Percentiles rank a stretch among this genome's conserved stretches.
Conservation (phyloP, 202 grass and related monocot species). For the Panicum virgatum region DNA sequence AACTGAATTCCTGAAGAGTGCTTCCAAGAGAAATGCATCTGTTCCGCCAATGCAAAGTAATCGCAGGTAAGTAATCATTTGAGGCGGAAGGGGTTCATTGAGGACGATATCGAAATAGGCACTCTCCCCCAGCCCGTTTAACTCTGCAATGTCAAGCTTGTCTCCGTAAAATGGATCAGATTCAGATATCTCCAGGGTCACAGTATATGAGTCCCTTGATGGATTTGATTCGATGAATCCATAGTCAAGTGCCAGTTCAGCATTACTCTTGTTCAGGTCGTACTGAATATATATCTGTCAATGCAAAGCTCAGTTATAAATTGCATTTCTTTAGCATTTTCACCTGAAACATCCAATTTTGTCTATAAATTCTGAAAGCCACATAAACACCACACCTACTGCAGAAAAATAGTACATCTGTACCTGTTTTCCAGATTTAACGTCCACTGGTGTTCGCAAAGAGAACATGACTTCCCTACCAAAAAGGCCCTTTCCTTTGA, state of each 20-base stretch:
- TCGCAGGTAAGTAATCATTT: conserved; percentile 80
- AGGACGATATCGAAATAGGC: conserved; percentile 88
- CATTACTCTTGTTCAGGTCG: conserved; percentile 85
- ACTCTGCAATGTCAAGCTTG: conserved; percentile 90
- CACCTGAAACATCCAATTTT: background rate
- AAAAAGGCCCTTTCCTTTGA: conserved; percentile 88
- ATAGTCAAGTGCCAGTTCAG: conserved; percentile 87
- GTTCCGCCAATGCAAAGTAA: conserved; percentile 87
- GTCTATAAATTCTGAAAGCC: background rate
- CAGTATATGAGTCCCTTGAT: conserved; percentile 72
- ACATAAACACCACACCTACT: background rate
- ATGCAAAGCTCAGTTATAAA: conserved; percentile 27
- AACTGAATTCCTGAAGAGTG: conserved; percentile 84
- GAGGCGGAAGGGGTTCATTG: conserved; percentile 61
- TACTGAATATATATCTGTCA: conserved; percentile 89
- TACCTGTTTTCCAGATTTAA: conserved; percentile 87
- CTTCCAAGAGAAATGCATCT: conserved; percentile 92
- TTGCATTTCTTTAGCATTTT: conserved; percentile 27
- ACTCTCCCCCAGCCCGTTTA: conserved; percentile 73
- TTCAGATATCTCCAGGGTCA: conserved; percentile 86
- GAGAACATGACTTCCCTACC: conserved; percentile 77
- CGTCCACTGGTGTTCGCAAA: conserved; percentile 57
- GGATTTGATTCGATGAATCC: conserved; percentile 72
- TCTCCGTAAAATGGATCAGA: conserved; percentile 93
- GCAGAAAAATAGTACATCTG: conserved; percentile 3